These are phyloP conservation scores for Aspergillus fumigatus DNA, from an alignment of 2,329 filamentous ascomycete genomes.

Conservation along the genomic window DNA sequence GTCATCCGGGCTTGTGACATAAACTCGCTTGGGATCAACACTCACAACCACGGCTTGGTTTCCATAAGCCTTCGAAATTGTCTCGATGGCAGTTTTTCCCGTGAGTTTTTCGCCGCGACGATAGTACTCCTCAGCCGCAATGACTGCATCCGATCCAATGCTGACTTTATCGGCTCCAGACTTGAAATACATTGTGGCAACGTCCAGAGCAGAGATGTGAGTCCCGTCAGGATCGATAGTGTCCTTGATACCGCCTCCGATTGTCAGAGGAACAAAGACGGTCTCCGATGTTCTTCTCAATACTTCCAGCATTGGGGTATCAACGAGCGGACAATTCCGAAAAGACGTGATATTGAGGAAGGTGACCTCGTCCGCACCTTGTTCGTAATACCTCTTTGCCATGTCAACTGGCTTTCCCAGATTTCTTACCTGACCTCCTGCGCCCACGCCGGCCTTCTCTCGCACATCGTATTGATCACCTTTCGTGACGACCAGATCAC, in stretches of 20 bases:
- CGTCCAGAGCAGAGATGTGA: slow-evolving; percentile 81
- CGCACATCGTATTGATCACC: slow-evolving; percentile 98
- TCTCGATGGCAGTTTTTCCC: slow-evolving; percentile 88
- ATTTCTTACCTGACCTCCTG: slow-evolving; percentile 68
- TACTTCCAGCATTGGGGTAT: slow-evolving; percentile 94
- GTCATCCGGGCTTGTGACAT: slow-evolving; percentile 64
- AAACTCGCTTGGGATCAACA: slow-evolving; percentile 88
- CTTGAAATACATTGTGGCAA: slow-evolving; percentile 96
- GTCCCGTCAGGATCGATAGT: slow-evolving; percentile 84
- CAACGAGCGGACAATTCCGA: slow-evolving; percentile 86
- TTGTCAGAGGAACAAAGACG: slow-evolving; percentile 92
- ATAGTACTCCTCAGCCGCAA: slow-evolving; percentile 89
- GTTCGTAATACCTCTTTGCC: slow-evolving; percentile 89
- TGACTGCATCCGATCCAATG: slow-evolving; percentile 91
- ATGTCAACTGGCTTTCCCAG: slow-evolving; percentile 95
- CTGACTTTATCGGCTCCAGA: slow-evolving; percentile 96
- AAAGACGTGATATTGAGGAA: slow-evolving; percentile 99
- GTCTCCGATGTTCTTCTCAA: slow-evolving; percentile 79
- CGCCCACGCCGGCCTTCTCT: slow-evolving; percentile 65
- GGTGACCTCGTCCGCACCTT: slow-evolving; percentile 93
- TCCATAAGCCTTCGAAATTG: slow-evolving; percentile 88
- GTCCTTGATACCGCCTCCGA: slow-evolving; percentile 93
- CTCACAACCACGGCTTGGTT: slow-evolving; percentile 96
- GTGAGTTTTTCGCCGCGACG: slow-evolving; percentile 62
- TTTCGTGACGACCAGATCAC: slow-evolving; percentile 95